Conservation (phyloP, 2,329 filamentous ascomycete genomes). For the Penicillium sp. region DNA sequence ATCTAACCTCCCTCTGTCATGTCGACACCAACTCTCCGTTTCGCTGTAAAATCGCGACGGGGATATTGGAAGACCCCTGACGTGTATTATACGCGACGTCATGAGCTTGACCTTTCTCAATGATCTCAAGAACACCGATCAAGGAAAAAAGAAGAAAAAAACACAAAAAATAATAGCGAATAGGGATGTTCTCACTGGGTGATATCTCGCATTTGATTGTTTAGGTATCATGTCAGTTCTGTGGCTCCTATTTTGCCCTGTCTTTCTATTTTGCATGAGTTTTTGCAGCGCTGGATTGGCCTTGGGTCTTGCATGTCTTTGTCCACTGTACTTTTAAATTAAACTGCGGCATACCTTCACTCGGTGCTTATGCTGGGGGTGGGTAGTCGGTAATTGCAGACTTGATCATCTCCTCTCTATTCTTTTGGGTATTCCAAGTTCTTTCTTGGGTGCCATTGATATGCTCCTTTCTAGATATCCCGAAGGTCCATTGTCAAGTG, state of each 20-base stretch:
- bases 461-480: background rate
- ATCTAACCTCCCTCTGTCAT: conserved; percentile 12
- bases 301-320: conserved; percentile 35
- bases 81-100: conserved; percentile 39
- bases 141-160: conserved; percentile 17
- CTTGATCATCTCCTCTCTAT: conserved; percentile 35
- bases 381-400: conserved; percentile 32
- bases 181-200: background rate
- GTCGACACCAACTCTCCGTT: conserved; percentile 1
- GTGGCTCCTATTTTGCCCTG: background rate
- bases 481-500: background rate
- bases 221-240: conserved; percentile 2
- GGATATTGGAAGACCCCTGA: conserved; percentile 13
- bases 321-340: conserved; percentile 36
- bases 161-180: conserved; percentile 13
- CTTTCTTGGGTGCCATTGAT: background rate
- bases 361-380: conserved; percentile 15
- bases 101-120: conserved; percentile 29
- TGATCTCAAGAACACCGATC: conserved; percentile 24
- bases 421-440: background rate
- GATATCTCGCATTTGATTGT: conserved; percentile 5
- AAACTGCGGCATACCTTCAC: conserved; percentile 24
- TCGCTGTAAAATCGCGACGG: conserved; percentile 20
- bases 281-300: conserved; percentile 33
- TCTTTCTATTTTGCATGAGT: conserved; percentile 25